Percentiles rank a stretch among this genome's conserved stretches.
Evolutionary conservation across 78 protist genomes (phyloP).

Genomic region (Isochrysis galbana): DNA sequence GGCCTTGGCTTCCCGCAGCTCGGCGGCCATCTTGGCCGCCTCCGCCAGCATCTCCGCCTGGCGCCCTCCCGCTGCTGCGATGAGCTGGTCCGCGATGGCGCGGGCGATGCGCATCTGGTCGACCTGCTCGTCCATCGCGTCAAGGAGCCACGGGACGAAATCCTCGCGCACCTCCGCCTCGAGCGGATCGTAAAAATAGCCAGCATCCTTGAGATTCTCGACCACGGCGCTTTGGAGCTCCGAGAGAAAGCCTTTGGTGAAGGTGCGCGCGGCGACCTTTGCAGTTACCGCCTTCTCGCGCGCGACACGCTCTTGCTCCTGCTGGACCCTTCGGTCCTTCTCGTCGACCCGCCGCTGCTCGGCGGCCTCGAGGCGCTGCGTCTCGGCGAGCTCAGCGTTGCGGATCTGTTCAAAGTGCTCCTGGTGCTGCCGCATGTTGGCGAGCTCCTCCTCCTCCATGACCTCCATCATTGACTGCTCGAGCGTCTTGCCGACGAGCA

Average conservation of each 20-base stretch:
- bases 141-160: slow-evolving; percentile 77
- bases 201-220: slow-evolving; percentile 37
- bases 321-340: slow-evolving; percentile 64
- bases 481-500: slow-evolving; percentile 80
- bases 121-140: not conserved
- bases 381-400: slow-evolving; percentile 66
- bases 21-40: too few relatives aligned
- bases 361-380: slow-evolving; percentile 79
- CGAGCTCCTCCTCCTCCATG: slow-evolving; percentile 87
- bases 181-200: slow-evolving; percentile 70
- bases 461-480: slow-evolving; percentile 81
- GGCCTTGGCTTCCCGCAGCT: not conserved
- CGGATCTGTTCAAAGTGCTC: slow-evolving; percentile 63
- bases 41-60: not conserved
- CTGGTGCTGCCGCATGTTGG: slow-evolving; percentile 59
- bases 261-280: slow-evolving; percentile 48
- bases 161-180: slow-evolving; percentile 57
- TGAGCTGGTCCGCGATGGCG: slow-evolving; percentile 16
- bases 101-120: not conserved
- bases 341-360: slow-evolving; percentile 75
- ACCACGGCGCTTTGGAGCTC: slow-evolving; percentile 55
- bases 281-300: slow-evolving; percentile 38
- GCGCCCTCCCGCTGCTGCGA: not conserved
- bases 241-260: slow-evolving; percentile 52
- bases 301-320: slow-evolving; percentile 24